These are phyloP conservation scores for Eragrostis nindensis DNA, from an alignment of 176 grass and related monocot species.

Conservation along the genomic window DNA sequence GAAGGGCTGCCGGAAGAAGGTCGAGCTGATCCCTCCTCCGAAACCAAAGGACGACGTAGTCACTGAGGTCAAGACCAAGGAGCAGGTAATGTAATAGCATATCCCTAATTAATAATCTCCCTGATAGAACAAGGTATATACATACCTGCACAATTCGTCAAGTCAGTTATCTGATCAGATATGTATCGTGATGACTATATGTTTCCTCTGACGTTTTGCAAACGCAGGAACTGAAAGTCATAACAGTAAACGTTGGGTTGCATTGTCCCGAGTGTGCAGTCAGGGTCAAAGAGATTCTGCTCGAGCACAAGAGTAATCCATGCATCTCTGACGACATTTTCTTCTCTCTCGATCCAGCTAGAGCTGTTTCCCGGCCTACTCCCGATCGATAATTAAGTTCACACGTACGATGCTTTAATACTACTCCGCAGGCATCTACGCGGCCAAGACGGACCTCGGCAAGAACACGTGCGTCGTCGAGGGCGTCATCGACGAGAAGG, in stretches of 20 bases:
- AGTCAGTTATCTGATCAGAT: not conserved
- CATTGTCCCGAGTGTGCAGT: slow-evolving; percentile 70
- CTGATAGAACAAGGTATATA: not conserved
- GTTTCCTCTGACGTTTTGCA: not conserved
- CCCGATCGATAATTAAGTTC: not conserved
- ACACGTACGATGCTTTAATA: not conserved
- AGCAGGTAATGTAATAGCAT: slow-evolving; percentile 43
- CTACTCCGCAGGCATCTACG: slow-evolving; percentile 71
- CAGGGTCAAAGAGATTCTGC: slow-evolving; percentile 57
- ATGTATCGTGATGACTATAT: not conserved
- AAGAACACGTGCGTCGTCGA: slow-evolving; percentile 61
- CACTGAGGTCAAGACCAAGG: slow-evolving; percentile 58
- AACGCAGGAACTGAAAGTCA: slow-evolving; percentile 58
- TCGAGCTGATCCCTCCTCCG: slow-evolving; percentile 58
- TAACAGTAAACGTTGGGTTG: slow-evolving; percentile 65
- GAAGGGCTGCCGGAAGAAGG: slow-evolving; percentile 60
- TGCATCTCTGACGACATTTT: not conserved
- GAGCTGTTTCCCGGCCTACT: not conserved
- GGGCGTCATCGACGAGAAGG: slow-evolving; percentile 62
- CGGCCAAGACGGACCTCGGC: slow-evolving; percentile 59
- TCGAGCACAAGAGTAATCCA: slow-evolving; percentile 73
- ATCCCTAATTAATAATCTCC: not conserved
- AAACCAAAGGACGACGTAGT: slow-evolving; percentile 42
- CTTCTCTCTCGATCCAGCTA: not conserved
- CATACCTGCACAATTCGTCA: not conserved